These are phyloP conservation scores for Melampsora abietis-canadensis DNA, from an alignment of 1,284 basidiomycete genomes.

Conservation along the genomic window DNA sequence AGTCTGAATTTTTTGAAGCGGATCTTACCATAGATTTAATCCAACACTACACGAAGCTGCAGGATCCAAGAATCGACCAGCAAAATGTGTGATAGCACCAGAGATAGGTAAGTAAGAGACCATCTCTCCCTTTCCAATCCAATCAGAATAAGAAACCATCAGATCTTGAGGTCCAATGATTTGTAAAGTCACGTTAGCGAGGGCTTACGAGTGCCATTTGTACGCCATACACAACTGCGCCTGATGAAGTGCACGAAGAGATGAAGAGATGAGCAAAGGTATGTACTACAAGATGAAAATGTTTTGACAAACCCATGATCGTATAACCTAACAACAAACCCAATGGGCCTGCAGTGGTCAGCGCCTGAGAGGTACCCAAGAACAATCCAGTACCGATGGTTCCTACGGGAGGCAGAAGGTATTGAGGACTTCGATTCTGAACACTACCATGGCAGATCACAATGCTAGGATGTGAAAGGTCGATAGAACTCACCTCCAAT, in stretches of 20 bases:
- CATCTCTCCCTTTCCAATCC: slow-evolving; percentile 22
- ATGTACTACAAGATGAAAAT: neutral
- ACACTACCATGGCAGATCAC: too few relatives aligned
- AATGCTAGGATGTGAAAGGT: too few relatives aligned
- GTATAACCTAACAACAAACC: slow-evolving; percentile 17
- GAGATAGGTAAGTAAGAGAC: slow-evolving; percentile 22
- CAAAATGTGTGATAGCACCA: slow-evolving; percentile 22
- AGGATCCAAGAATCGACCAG: slow-evolving; percentile 22
- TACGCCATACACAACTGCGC: slow-evolving; percentile 19
- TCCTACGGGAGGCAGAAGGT: neutral
- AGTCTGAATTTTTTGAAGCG: too few relatives aligned
- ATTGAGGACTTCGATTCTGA: too few relatives aligned
- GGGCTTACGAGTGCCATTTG: slow-evolving; percentile 20
- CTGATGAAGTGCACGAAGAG: neutral
- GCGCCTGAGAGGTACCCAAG: neutral
- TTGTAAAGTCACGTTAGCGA: neutral
- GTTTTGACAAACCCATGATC: slow-evolving; percentile 18
- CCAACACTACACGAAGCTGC: slow-evolving; percentile 29
- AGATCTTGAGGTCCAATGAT: neutral
- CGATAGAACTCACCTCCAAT: neutral
- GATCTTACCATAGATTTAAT: slow-evolving; percentile 24
- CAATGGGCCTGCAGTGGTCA: slow-evolving; percentile 15
- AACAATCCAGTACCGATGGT: slow-evolving; percentile 34
- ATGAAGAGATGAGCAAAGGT: neutral
- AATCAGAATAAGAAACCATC: neutral